Conservation (phyloP, 805 yeast species). For the Lachancea sp. region DNA sequence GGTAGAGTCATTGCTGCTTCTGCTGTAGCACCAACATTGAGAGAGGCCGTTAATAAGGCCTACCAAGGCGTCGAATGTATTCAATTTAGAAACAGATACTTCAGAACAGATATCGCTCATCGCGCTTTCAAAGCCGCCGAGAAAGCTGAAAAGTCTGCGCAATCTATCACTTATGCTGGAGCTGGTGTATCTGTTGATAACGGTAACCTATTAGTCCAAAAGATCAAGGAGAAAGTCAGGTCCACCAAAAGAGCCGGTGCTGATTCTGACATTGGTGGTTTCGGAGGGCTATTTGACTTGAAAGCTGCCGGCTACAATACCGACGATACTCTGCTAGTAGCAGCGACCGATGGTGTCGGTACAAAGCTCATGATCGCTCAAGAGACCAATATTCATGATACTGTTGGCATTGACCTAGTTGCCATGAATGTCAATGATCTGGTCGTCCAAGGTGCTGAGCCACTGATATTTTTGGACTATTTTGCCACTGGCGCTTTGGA, state of each 20-base stretch:
- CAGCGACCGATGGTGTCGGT: slow-evolving; percentile 99
- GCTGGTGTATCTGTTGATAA: slow-evolving; percentile 98
- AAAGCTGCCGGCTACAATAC: slow-evolving; percentile 77
- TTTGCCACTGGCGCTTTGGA: slow-evolving; percentile 93
- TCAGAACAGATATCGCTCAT: slow-evolving; percentile 91
- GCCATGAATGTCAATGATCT: slow-evolving; percentile 99
- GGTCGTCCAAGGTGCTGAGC: slow-evolving; percentile 98
- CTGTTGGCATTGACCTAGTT: slow-evolving; percentile 98
- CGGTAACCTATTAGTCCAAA: slow-evolving; percentile 85
- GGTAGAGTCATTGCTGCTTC: slow-evolving; percentile 97
- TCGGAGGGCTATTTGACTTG: slow-evolving; percentile 94
- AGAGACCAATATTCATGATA: slow-evolving; percentile 76
- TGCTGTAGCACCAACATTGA: slow-evolving; percentile 68
- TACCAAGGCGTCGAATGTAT: slow-evolving; percentile 79
- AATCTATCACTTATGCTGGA: slow-evolving; percentile 76
- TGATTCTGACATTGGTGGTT: slow-evolving; percentile 97
- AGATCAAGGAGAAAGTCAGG: slow-evolving; percentile 83
- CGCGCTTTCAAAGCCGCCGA: slow-evolving; percentile 70
- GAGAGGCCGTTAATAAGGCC: slow-evolving; percentile 78
- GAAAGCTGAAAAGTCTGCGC: slow-evolving; percentile 11
- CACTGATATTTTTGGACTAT: slow-evolving; percentile 89
- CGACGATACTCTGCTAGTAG: slow-evolving; percentile 76
- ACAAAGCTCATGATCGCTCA: slow-evolving; percentile 95
- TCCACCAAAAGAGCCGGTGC: slow-evolving; percentile 95
- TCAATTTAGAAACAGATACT: slow-evolving; percentile 66